phyloP scores from a whole-genome alignment of 2,329 filamentous ascomycete genomes.

The Ceratocystis lukuohia region DNA sequence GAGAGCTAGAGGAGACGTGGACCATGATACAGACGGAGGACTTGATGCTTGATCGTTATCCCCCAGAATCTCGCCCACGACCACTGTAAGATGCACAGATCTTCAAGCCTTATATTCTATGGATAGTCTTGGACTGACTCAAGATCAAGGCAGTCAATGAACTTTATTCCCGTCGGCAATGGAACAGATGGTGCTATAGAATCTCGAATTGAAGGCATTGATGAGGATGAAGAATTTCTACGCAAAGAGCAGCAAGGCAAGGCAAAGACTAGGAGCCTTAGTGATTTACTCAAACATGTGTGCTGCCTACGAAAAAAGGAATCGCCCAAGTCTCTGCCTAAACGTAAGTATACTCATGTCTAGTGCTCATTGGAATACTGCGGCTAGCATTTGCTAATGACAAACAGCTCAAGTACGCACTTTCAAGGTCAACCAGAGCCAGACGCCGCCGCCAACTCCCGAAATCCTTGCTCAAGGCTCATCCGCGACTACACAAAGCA shows the following conservation, averaged over 20 bases:
- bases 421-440: slow-evolving; percentile 16
- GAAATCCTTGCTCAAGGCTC: slow-evolving; percentile 14
- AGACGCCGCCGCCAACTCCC: slow-evolving; percentile 5
- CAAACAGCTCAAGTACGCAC: slow-evolving; percentile 15
- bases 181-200: slow-evolving; percentile 4
- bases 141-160: slow-evolving; percentile 10
- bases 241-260: background rate
- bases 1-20: slow-evolving; percentile 19
- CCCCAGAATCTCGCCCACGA: slow-evolving; percentile 18
- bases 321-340: background rate
- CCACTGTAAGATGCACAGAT: slow-evolving; percentile 14
- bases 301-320: slow-evolving; percentile 17
- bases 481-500: slow-evolving; percentile 3
- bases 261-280: slow-evolving; percentile 2
- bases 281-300: slow-evolving; percentile 9
- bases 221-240: slow-evolving; percentile 17
- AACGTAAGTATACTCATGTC: slow-evolving; percentile 9
- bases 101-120: background rate
- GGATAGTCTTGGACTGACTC: background rate
- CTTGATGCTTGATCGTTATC: slow-evolving; percentile 18
- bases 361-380: background rate
- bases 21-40: slow-evolving; percentile 19
- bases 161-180: slow-evolving; percentile 14
- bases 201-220: slow-evolving; percentile 14
- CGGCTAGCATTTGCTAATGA: background rate